Conservation (phyloP, 768 basidiomycete genomes). For the Boletus huronensis region DNA sequence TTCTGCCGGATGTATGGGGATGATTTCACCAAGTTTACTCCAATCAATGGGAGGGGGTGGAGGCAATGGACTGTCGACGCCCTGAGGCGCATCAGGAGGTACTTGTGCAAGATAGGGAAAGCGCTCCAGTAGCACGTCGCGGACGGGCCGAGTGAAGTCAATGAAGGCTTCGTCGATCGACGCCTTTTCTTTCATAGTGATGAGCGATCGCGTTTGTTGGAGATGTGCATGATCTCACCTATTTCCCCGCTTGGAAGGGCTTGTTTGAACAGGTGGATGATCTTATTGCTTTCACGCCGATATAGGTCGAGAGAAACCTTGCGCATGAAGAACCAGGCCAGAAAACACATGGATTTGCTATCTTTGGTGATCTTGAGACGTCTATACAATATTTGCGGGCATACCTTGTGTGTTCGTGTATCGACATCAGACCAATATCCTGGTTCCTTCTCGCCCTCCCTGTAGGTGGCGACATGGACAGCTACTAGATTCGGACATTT, state of each 20-base stretch:
- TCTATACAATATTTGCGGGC: background rate
- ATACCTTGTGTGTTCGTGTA: constrained; percentile 87
- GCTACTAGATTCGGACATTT: constrained; percentile 81
- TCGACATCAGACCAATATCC: constrained; percentile 91
- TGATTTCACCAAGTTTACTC: constrained; percentile 55
- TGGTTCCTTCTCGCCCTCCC: constrained; percentile 80
- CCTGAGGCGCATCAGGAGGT: constrained; percentile 64
- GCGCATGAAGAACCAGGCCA: background rate
- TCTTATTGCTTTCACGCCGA: constrained; percentile 84
- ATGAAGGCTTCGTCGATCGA: constrained; percentile 98
- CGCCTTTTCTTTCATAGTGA: constrained; percentile 71
- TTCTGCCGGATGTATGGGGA: constrained; percentile 48
- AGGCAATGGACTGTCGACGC: constrained; percentile 75
- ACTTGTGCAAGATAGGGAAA: constrained; percentile 74
- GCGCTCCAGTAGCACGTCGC: constrained; percentile 64
- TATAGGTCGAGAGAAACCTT: constrained; percentile 94
- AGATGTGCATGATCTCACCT: constrained; percentile 43
- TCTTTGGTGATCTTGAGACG: background rate
- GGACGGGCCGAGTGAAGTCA: constrained; percentile 82
- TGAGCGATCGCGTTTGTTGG: background rate
- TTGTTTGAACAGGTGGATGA: constrained; percentile 79
- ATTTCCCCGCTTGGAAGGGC: constrained; percentile 76
- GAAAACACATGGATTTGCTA: background rate
- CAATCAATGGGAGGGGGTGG: constrained; percentile 64
- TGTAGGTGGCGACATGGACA: constrained; percentile 95